These are phyloP conservation scores for Neoarthrinium moseri DNA, from an alignment of 2,329 filamentous ascomycete species.

Conservation along the genomic window DNA sequence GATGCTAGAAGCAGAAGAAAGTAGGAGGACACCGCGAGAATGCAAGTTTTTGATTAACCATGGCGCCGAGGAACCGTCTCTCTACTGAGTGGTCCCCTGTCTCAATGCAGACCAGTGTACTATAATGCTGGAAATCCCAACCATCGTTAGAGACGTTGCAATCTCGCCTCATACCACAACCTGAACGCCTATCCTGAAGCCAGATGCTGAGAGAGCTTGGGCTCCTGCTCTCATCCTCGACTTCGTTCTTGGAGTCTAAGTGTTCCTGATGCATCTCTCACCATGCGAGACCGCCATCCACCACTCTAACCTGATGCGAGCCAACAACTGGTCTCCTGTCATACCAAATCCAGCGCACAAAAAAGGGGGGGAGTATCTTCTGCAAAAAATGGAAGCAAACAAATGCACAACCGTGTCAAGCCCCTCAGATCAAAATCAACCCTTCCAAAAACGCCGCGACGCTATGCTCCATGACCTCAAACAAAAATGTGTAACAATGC, in stretches of 20 bases:
- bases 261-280: background rate
- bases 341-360: background rate
- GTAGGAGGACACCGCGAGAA: background rate
- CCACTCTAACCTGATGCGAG: constrained; percentile 6
- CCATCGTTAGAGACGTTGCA: background rate
- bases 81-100: constrained; percentile 2
- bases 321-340: background rate
- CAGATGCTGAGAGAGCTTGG: background rate
- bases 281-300: too few relatives aligned
- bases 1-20: too few relatives aligned
- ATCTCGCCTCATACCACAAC: background rate
- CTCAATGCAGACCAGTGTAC: background rate
- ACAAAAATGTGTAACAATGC: constrained; percentile 21
- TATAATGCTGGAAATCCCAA: constrained; percentile 5
- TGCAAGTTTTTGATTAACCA: background rate
- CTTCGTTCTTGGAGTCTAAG: constrained; percentile 6
- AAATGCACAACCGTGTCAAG: constrained; percentile 4
- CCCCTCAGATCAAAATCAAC: background rate
- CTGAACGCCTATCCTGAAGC: constrained; percentile 11
- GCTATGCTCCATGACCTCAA: constrained; percentile 31
- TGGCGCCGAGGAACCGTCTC: background rate
- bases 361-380: constrained; percentile 11
- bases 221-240: background rate
- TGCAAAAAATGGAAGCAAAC: constrained; percentile 4
- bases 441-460: constrained; percentile 25